A percentile compares a stretch with the other conserved stretches of the same genome.
Conservation (phyloP, 495 filamentous ascomycete genomes). For the Hypoxylon cercidicola region DNA sequence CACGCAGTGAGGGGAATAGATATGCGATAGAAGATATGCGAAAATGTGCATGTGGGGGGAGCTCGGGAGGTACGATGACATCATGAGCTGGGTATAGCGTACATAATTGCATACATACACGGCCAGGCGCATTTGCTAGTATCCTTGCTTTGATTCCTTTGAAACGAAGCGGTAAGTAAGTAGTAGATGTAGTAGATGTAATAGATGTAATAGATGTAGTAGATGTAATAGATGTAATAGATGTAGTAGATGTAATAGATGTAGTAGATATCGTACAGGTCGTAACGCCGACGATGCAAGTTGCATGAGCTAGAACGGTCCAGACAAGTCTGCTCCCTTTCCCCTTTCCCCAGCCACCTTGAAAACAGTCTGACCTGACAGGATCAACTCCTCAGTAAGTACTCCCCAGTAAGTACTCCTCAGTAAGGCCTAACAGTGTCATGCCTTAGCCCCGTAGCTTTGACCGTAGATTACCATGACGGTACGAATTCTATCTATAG, state of each 20-base stretch:
- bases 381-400: conserved; percentile 13
- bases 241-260: too few species aligned
- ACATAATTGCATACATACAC: neutral
- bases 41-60: conserved; percentile 22
- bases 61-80: conserved; percentile 28
- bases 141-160: too few species aligned
- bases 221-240: too few species aligned
- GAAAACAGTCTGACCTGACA: neutral
- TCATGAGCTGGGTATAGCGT: conserved; percentile 28
- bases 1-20: conserved; percentile 20
- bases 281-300: conserved; percentile 11
- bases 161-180: too few species aligned
- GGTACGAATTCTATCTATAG: conserved; percentile 4
- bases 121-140: too few species aligned
- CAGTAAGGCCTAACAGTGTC: conserved; percentile 18
- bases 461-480: conserved; percentile 1
- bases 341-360: too few species aligned
- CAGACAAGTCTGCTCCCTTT: neutral
- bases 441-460: conserved; percentile 5
- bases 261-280: conserved; percentile 7
- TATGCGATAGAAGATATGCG: neutral
- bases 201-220: too few species aligned
- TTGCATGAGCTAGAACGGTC: conserved; percentile 5
- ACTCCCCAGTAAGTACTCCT: conserved; percentile 20
- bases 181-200: too few species aligned